phyloP scores from a whole-genome alignment of 2,329 filamentous ascomycete species.

The Sphaceloma murrayae region DNA sequence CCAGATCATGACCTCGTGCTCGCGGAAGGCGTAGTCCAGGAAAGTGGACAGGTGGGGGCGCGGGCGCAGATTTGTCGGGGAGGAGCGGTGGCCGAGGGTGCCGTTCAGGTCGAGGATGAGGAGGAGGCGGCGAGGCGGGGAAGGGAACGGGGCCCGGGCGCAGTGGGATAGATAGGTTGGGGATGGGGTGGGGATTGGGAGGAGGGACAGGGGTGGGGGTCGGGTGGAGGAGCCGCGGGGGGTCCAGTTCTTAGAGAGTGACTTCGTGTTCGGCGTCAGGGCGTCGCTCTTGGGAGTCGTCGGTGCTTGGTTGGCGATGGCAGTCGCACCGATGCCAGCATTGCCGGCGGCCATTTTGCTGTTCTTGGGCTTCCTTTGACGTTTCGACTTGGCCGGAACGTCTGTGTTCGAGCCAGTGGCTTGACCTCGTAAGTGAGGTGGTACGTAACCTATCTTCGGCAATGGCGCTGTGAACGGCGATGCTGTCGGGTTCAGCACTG shows the following conservation, averaged over 20 bases:
- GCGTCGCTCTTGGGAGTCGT: not conserved
- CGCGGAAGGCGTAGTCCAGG: conserved; percentile 60
- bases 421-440: too few relatives aligned
- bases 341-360: too few relatives aligned
- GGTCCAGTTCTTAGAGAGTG: too few relatives aligned
- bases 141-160: not conserved
- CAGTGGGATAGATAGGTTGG: not conserved
- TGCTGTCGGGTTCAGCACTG: not conserved
- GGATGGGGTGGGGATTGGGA: conserved; percentile 1
- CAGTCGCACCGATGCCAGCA: too few relatives aligned
- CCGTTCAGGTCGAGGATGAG: conserved; percentile 90
- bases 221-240: conserved; percentile 1
- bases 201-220: not conserved
- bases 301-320: too few relatives aligned
- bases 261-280: too few relatives aligned
- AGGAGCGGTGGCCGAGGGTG: conserved; percentile 62
- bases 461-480: not conserved
- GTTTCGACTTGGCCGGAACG: too few relatives aligned
- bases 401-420: too few relatives aligned
- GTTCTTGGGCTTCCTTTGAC: too few relatives aligned
- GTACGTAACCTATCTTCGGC: too few relatives aligned
- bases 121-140: conserved; percentile 45
- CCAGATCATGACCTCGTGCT: conserved; percentile 80
- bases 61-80: conserved; percentile 28
- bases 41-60: conserved; percentile 63